These are phyloP conservation scores for Musa schizocarpa DNA, from an alignment of 176 grass and related monocot genomes.

Conservation along the genomic window DNA sequence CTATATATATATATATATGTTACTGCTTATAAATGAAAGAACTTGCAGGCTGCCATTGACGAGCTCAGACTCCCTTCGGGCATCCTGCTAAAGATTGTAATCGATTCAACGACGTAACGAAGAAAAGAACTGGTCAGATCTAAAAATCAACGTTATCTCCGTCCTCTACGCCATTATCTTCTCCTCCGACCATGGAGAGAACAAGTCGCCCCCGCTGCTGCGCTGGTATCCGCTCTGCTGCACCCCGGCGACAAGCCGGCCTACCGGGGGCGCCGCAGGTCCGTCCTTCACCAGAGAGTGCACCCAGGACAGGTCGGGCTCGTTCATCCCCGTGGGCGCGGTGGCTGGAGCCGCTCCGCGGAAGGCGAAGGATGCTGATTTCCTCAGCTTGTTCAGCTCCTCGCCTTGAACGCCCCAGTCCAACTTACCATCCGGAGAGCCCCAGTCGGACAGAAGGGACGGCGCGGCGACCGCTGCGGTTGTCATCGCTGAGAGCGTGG, in stretches of 20 bases:
- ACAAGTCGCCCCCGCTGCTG: not conserved
- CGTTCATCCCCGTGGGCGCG: not conserved
- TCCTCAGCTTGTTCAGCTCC: slow-evolving; percentile 68
- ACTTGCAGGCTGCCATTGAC: slow-evolving; percentile 43
- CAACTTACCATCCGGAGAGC: slow-evolving; percentile 14
- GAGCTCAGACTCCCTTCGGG: slow-evolving; percentile 74
- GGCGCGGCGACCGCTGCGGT: slow-evolving; percentile 20
- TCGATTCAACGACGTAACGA: slow-evolving; percentile 58
- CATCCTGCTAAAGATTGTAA: slow-evolving; percentile 58
- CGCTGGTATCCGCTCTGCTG: slow-evolving; percentile 9
- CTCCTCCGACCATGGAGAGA: slow-evolving; percentile 37
- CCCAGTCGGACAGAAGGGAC: slow-evolving; percentile 29
- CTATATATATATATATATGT: slow-evolving; percentile 38
- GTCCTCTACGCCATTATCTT: slow-evolving; percentile 57
- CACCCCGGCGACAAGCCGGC: slow-evolving; percentile 12
- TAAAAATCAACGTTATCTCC: slow-evolving; percentile 27
- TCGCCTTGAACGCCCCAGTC: slow-evolving; percentile 34
- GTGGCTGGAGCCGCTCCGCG: not conserved
- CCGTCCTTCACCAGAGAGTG: slow-evolving; percentile 63
- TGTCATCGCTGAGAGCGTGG: slow-evolving; percentile 16
- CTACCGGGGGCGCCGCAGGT: not conserved
- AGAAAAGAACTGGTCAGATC: slow-evolving; percentile 89
- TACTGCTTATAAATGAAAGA: slow-evolving; percentile 23
- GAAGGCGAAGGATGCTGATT: slow-evolving; percentile 10
- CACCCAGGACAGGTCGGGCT: slow-evolving; percentile 61